Evolutionary conservation across 257 asterid genomes (phyloP).

Genomic region (Agastache rugosa): DNA sequence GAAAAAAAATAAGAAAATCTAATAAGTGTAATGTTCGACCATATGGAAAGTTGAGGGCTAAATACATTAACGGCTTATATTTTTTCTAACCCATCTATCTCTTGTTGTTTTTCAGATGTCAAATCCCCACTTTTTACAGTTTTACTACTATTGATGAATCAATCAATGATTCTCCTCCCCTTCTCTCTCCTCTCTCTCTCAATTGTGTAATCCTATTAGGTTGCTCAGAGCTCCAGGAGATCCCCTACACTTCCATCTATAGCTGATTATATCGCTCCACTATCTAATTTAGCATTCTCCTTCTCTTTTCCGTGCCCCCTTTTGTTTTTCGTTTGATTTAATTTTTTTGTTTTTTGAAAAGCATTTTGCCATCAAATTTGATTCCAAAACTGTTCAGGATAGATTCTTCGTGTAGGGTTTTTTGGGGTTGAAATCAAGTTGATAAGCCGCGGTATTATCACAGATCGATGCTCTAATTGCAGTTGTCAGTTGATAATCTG

Average conservation of each 20-base stretch:
- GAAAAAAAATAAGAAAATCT: no score
- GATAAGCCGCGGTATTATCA: constrained; percentile 12
- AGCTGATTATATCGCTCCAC: constrained; percentile 21
- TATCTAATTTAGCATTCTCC: constrained; percentile 14
- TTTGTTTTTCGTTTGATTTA: neutral
- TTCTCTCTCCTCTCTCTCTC: constrained; percentile 13
- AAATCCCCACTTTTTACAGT: constrained; percentile 34
- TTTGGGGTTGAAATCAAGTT: constrained; percentile 29
- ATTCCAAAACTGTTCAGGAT: constrained; percentile 23
- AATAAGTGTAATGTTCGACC: no score
- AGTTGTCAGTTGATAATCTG: constrained; percentile 15
- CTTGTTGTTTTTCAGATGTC: constrained; percentile 37
- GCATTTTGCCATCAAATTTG: constrained; percentile 21
- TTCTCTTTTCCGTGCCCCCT: constrained; percentile 6
- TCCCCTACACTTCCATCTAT: constrained; percentile 28
- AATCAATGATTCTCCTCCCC: constrained; percentile 29
- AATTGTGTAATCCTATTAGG: constrained; percentile 25
- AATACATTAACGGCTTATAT: neutral
- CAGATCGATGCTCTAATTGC: constrained; percentile 30
- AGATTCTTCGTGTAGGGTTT: constrained; percentile 37
- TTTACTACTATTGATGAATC: constrained; percentile 29
- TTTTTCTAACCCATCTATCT: neutral
- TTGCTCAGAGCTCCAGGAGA: constrained; percentile 33
- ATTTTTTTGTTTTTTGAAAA: neutral
- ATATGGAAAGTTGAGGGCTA: no score